phyloP scores from a whole-genome alignment of 176 grass and related monocot species.

The Eleusine indica region DNA sequence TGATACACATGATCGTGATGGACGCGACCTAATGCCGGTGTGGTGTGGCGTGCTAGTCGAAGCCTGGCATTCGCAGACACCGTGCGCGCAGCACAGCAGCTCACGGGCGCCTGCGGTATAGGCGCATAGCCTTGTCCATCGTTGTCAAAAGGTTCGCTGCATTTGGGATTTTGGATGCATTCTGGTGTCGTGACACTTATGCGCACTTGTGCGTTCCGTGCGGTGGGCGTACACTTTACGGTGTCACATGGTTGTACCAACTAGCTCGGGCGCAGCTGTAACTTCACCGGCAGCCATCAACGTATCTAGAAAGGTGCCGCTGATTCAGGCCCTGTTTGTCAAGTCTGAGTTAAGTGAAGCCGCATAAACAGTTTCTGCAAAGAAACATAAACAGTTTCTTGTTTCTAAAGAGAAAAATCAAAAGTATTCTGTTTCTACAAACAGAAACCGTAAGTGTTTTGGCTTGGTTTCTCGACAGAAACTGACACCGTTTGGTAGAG shows the following conservation, averaged over 20 bases:
- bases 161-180: neutral
- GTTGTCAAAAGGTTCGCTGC: neutral
- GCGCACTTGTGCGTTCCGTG: neutral
- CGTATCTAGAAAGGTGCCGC: neutral
- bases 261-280: neutral
- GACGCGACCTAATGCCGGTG: neutral
- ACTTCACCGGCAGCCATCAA: neutral
- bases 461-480: too few relatives aligned
- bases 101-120: neutral
- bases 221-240: slow-evolving; percentile 2
- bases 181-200: neutral
- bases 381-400: too few relatives aligned
- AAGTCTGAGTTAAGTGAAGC: neutral
- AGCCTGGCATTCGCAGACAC: neutral
- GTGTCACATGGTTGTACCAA: slow-evolving; percentile 23
- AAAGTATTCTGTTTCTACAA: too few relatives aligned
- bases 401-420: too few relatives aligned
- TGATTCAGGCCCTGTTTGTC: slow-evolving; percentile 8
- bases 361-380: too few relatives aligned
- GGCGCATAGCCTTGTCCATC: neutral
- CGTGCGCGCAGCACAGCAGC: neutral
- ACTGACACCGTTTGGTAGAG: too few relatives aligned
- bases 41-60: neutral
- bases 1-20: neutral
- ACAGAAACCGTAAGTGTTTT: too few relatives aligned